Percentiles rank a stretch among this genome's conserved stretches.
These are phyloP conservation scores for Ophiostoma angusticollis DNA, from an alignment of 2,329 filamentous ascomycete species.

Conservation along the genomic window DNA sequence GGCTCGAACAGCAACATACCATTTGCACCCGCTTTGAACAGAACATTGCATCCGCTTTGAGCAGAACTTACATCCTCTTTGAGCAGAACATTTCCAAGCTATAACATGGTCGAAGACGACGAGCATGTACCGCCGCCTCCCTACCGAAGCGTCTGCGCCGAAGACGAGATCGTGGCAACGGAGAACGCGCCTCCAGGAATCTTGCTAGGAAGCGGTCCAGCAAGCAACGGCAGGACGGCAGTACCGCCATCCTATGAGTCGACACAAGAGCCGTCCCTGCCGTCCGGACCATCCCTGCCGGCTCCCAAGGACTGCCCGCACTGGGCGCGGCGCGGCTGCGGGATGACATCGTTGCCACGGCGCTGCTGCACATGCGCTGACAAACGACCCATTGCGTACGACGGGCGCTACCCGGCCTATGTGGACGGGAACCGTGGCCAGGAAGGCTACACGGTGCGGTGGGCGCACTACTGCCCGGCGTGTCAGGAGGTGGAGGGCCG, in stretches of 20 bases:
- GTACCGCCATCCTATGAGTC: conserved; percentile 3
- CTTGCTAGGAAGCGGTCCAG: too few relatives aligned
- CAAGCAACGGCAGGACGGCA: not conserved
- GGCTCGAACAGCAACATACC: too few relatives aligned
- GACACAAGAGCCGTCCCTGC: too few relatives aligned
- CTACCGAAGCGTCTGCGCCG: not conserved
- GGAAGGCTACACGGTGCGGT: not conserved
- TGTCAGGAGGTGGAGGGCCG: not conserved
- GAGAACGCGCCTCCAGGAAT: too few relatives aligned
- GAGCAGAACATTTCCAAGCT: not conserved
- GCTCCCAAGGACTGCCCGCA: conserved; percentile 1
- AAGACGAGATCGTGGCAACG: not conserved
- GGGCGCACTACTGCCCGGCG: conserved; percentile 8
- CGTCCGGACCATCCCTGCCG: too few relatives aligned
- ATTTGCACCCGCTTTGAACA: too few relatives aligned
- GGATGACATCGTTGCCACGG: conserved; percentile 1
- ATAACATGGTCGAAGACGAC: not conserved
- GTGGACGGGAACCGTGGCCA: conserved; percentile 1
- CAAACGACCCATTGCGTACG: not conserved
- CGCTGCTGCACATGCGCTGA: conserved; percentile 8
- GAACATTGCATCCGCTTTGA: too few relatives aligned
- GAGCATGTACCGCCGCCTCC: not conserved
- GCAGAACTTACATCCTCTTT: not conserved
- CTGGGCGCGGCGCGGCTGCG: conserved; percentile 5
- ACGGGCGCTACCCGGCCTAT: conserved; percentile 7